Evolutionary conservation across 495 filamentous ascomycete genomes (phyloP), one percentile per base, ranked within the genome.

Genomic region (Lasiosphaeris hirsuta): DNA sequence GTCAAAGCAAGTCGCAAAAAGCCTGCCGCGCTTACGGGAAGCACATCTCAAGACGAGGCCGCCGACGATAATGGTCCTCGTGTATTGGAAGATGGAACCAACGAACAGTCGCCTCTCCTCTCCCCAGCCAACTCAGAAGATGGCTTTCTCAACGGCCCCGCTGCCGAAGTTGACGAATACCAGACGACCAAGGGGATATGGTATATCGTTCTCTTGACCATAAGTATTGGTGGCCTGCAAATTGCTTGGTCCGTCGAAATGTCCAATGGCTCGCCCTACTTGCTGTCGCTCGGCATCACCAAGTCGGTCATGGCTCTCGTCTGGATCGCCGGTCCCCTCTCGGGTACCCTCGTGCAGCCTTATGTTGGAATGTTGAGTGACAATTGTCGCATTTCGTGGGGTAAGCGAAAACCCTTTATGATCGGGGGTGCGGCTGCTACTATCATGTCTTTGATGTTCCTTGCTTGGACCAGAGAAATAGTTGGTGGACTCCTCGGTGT

Each of bases 241-340:
- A 85, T 97, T 65, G 90, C 90, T n/a, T 97, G 92, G 92, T 88
- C 90, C 7, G 90, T 94, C 40, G 91, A 96, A 68, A 73, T 92
- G 51, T 93, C 90, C 48, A 88, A 92, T 74, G 90, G 90, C 60
- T 93, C 91, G 40, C 81, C 81, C 33, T 84, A 81, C 57, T 68
- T 84, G 19, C 66, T 84, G 33, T 92, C 90, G 7, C 82, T 97
- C 14, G 92, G 92, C 7, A 78, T 97, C 73, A 94, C 87, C 80
- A 97, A 97, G 71, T 87, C 92, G 36, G 73, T 96, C n/a, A 86
- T 96, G 72, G 92, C 92, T 13, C 79, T 96, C 54, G 92, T 96
- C 19, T 97, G 92, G 92, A 92, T 97, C 58, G 92, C 92, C 8
- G 90, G 92, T 3, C 92, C 92, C 4, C 76, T 97, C 19, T 90